Conservation (phyloP, 495 filamentous ascomycete species). For the Schizothecium vesticola region DNA sequence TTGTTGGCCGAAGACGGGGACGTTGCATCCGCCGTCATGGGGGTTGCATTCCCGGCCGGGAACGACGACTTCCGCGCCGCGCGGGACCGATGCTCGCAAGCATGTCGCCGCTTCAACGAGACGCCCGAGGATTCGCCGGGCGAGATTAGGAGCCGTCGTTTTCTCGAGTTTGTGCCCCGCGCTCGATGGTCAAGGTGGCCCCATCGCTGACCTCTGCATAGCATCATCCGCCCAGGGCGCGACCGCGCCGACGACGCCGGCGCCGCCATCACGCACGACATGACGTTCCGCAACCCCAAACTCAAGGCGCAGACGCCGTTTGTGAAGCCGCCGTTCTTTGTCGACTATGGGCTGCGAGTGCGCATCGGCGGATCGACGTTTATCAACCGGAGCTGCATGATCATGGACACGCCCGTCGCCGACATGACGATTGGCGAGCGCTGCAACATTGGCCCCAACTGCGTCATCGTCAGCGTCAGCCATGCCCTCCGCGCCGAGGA, state of each 20-base stretch:
- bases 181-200: not conserved
- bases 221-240: constrained; percentile 31
- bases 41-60: constrained; percentile 29
- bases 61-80: constrained; percentile 31
- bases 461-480: constrained; percentile 25
- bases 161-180: constrained; percentile 24
- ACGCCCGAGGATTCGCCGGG: constrained; percentile 32
- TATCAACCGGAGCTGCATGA: constrained; percentile 33
- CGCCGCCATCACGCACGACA: constrained; percentile 29
- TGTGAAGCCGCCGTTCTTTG: constrained; percentile 31
- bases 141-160: constrained; percentile 23
- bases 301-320: constrained; percentile 30
- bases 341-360: constrained; percentile 34
- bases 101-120: constrained; percentile 33
- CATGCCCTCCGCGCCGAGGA: constrained; percentile 25
- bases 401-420: constrained; percentile 36
- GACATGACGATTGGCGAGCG: constrained; percentile 30
- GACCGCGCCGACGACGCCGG: constrained; percentile 19
- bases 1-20: constrained; percentile 12
- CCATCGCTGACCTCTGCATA: not conserved
- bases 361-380: constrained; percentile 30
- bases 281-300: constrained; percentile 27
- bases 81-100: constrained; percentile 26
- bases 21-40: not conserved
- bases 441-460: constrained; percentile 33